Evolutionary conservation across 2,329 filamentous ascomycete species (phyloP).

Genomic region (Fusarium pseudocircinatum): DNA sequence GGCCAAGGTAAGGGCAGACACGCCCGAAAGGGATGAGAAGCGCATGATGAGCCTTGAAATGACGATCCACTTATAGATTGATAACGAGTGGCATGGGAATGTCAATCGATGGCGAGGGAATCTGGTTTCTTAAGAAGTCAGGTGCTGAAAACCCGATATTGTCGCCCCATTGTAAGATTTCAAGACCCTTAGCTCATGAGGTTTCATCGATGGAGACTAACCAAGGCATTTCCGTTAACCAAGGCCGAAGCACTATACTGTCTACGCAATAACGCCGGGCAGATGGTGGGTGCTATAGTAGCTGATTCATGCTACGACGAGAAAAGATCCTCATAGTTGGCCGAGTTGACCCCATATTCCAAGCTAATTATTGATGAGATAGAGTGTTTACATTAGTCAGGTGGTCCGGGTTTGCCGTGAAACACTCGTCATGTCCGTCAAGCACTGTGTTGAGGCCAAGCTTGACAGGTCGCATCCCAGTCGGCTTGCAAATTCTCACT

Average conservation of each 20-base stretch:
- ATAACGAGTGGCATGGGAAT: background rate
- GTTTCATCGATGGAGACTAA: background rate
- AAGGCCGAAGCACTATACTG: background rate
- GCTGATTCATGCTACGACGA: background rate
- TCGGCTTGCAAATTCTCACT: background rate
- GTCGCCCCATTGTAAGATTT: background rate
- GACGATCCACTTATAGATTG: background rate
- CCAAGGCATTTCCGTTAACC: background rate
- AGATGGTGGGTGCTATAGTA: background rate
- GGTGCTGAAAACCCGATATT: background rate
- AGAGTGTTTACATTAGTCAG: background rate
- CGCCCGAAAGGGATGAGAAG: background rate
- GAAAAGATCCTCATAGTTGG: background rate
- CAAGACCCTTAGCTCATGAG: no score
- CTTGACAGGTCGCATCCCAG: background rate
- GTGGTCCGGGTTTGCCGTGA: background rate
- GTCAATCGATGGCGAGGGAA: no score
- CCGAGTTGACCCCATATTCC: background rate
- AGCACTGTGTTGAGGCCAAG: background rate
- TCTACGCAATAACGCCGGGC: background rate
- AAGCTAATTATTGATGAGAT: background rate
- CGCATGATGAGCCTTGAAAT: background rate
- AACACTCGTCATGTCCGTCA: background rate
- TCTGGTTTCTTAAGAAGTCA: background rate
- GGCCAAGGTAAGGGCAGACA: background rate